Percentiles rank a stretch among this genome's conserved stretches.
phyloP scores from a whole-genome alignment of 352 stramenopile species.

The Phytophthora pseudosyringae region DNA sequence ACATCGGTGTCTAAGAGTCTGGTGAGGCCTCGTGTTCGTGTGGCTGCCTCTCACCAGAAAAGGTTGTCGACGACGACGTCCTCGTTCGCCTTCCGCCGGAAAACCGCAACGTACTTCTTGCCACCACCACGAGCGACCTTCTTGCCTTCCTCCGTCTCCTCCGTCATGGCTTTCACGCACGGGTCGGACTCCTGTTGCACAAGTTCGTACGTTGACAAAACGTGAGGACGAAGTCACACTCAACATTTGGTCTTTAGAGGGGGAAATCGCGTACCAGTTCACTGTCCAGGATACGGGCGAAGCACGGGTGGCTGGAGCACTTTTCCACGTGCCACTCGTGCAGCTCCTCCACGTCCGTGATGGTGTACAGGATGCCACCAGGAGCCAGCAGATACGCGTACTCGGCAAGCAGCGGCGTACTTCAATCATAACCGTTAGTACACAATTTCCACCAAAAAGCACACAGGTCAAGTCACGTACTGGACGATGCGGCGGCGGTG shows the following conservation, averaged over 20 bases:
- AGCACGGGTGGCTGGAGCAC: slow-evolving; percentile 93
- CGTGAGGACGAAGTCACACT: background rate
- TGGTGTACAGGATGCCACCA: slow-evolving; percentile 96
- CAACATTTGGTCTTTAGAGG: background rate
- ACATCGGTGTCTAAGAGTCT: slow-evolving; percentile 6
- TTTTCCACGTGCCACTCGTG: slow-evolving; percentile 98
- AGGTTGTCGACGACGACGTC: slow-evolving; percentile 66
- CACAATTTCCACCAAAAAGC: background rate
- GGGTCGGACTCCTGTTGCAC: slow-evolving; percentile 78
- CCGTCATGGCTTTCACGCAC: slow-evolving; percentile 95
- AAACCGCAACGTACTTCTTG: slow-evolving; percentile 91
- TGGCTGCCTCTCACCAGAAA: slow-evolving; percentile 58
- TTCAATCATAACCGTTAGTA: slow-evolving; percentile 32
- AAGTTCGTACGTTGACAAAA: background rate
- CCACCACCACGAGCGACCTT: slow-evolving; percentile 94
- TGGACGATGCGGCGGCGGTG: slow-evolving; percentile 94
- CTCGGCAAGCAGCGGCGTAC: slow-evolving; percentile 94
- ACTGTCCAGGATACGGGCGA: slow-evolving; percentile 89
- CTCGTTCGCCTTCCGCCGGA: slow-evolving; percentile 72
- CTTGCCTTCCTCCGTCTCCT: slow-evolving; percentile 98
- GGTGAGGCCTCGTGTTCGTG: slow-evolving; percentile 1
- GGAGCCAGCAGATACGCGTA: slow-evolving; percentile 97
- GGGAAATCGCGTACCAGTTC: slow-evolving; percentile 63
- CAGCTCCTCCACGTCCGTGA: slow-evolving; percentile 99
- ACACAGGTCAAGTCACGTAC: slow-evolving; percentile 40